Base-by-base conservation (phyloP, 805 yeast species). In the Hanseniaspora vineae region DNA sequence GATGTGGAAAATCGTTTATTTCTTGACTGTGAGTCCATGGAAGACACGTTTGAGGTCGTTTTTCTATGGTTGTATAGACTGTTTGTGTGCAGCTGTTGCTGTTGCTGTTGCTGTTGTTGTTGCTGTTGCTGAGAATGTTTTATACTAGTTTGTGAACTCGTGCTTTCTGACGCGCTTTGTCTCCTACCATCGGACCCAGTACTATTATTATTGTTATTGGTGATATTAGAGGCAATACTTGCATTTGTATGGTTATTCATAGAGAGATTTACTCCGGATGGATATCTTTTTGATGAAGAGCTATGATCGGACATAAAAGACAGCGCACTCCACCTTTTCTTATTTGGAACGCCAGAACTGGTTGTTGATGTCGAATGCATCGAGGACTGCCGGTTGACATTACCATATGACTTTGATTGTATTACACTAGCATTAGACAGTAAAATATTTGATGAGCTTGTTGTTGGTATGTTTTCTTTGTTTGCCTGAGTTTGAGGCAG, bases 281-380 rank as follows among this genome's bases (percentile, higher is more conserved):
- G 19, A 31, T 40, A 15, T 47, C 35, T 20, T 20, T 40, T 40
- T 13, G 43, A 40, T 11, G 43, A 19, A 10, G 29, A 9, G 31
- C 43, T 40, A 20, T 40, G 31, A 13, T 40, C 43, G 5, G 43
- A 40, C 32, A 48, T 44, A 44, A 51, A 51, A 2, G 66, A 61
- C 13, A 60, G 44, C 11, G 58, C 52, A 1, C 65, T 60, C 63
- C 63, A 59, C 49, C 66, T 52, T 44, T 61, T 61, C 54, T 58
- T 61, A 14, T 53, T 51, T n/a, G 13, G 12, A 20, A 20, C 31
- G n/a, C 32, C 13, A 14, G 43, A 19, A 20, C 18, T 19, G 19
- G 17, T 20, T 14, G 43, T 40, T 9, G 43, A 23, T 18, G 43
- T 20, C 11, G 31, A 19, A 40, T 19, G 13, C 14, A 15, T 40